Conservation (phyloP, 768 basidiomycete species). For the Kwoniella europaea region DNA sequence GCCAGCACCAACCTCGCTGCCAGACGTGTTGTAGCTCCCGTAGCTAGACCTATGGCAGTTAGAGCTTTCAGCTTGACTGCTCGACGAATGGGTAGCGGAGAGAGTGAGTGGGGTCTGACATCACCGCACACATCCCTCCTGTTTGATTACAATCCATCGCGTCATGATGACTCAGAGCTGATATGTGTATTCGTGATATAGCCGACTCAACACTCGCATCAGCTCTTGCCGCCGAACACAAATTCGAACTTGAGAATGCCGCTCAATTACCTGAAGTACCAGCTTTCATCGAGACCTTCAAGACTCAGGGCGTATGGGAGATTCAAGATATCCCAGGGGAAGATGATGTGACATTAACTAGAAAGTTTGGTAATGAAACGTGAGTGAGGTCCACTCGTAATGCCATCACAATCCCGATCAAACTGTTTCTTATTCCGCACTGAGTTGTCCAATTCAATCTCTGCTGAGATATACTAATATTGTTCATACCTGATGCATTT, state of each 20-base stretch:
- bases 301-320: slow-evolving; percentile 76
- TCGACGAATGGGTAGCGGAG: slow-evolving; percentile 46
- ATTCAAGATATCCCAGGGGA: slow-evolving; percentile 72
- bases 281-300: slow-evolving; percentile 78
- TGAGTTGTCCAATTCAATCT: no score
- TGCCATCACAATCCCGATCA: no score
- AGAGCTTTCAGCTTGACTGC: slow-evolving; percentile 39
- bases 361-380: slow-evolving; percentile 89
- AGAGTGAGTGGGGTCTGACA: slow-evolving; percentile 37
- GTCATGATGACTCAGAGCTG: neutral
- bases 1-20: slow-evolving; percentile 21
- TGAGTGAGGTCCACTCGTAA: slow-evolving; percentile 58
- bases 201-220: slow-evolving; percentile 67
- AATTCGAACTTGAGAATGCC: slow-evolving; percentile 76
- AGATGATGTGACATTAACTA: slow-evolving; percentile 80
- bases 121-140: no score
- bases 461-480: no score
- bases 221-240: slow-evolving; percentile 76
- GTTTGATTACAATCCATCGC: no score
- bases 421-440: no score
- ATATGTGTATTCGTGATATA: slow-evolving; percentile 2
- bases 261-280: slow-evolving; percentile 62
- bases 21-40: slow-evolving; percentile 21
- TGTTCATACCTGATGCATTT: neutral
- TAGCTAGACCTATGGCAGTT: slow-evolving; percentile 14